Evolutionary conservation across 345 rosid species (phyloP), one percentile per base, ranked within the genome.

Genomic region (Clarkia xantiana): DNA sequence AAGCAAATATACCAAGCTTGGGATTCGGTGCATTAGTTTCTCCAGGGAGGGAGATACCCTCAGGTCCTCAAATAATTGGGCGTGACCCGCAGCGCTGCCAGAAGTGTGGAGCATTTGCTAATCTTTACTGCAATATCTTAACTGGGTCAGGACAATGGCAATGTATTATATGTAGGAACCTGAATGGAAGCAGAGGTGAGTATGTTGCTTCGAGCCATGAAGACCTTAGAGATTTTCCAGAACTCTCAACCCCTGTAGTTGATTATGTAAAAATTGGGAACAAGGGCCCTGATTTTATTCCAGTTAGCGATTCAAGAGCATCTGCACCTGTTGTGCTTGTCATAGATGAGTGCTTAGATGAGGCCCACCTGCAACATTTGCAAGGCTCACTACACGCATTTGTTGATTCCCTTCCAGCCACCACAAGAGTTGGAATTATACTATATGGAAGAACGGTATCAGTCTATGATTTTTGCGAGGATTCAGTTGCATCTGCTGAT

Each of bases 331-430:
- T 79, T 40, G 68, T 82, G 22, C 99, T 93, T 71, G 94, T 93
- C 40, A 80, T 93, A 42, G 99, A 93, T 56, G 96, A 84, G 62
- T 87, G 95, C 72, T 73, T 93, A 60, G 99, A 93, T 68, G 99
- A 93, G 75, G 80, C 82, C 3, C 94, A 93, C 69, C 76, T 93
- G 67, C 94, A 80, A 71, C 95, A 93, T 63, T 68, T 93, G 54
- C 99, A 93, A 59, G 78, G 99, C 66, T 93, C 99, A 40, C 72
- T 93, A 71, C 99, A 93, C 58, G 99, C 99, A 16, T 87, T 93
- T 64, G 76, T 76, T 0, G 96, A 93, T 73, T 82, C 90, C 20
- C 76, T 87, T 58, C 78, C 88, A 36, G 78, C 82, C 42, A 71
- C 74, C 11, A 75, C 94, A 13, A 87, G 90, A 69, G 71, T 87